Conservation (phyloP, 306 rosid species). For the Boehmeria nivea region DNA sequence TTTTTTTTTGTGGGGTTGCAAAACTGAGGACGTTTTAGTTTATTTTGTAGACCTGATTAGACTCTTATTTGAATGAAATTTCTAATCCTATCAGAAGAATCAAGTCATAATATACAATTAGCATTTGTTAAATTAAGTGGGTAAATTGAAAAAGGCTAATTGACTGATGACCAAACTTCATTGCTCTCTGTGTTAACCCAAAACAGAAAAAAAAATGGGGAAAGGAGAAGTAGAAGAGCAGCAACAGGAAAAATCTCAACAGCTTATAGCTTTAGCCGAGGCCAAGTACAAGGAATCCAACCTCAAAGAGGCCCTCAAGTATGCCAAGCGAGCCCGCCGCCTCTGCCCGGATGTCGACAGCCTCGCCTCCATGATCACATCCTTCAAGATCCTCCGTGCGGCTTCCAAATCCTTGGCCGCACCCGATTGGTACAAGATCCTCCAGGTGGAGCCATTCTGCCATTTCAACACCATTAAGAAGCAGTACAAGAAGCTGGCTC, state of each 20-base stretch:
- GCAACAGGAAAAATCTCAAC: constrained; percentile 25
- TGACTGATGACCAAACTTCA: no score
- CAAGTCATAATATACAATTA: no score
- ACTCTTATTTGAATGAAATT: no score
- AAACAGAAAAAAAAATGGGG: no score
- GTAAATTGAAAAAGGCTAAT: no score
- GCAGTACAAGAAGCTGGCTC: constrained; percentile 67
- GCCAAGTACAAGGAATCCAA: constrained; percentile 43
- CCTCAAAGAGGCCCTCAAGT: constrained; percentile 54
- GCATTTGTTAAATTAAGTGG: no score
- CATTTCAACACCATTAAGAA: constrained; percentile 41
- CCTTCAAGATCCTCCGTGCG: constrained; percentile 51
- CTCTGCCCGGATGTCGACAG: constrained; percentile 46
- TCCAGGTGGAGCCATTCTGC: constrained; percentile 61
- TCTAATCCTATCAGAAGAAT: no score
- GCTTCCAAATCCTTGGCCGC: constrained; percentile 22
- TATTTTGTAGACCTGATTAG: no score
- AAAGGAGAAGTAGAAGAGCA: constrained; percentile 11
- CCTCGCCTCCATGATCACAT: constrained; percentile 46
- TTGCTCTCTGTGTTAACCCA: no score
- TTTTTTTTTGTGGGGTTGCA: no score
- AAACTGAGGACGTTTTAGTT: no score
- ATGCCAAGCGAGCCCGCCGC: constrained; percentile 52
- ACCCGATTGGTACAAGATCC: constrained; percentile 53
- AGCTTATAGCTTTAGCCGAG: constrained; percentile 43